Base-by-base conservation (phyloP, 495 filamentous ascomycete genomes). In the Penicillium manginii region DNA sequence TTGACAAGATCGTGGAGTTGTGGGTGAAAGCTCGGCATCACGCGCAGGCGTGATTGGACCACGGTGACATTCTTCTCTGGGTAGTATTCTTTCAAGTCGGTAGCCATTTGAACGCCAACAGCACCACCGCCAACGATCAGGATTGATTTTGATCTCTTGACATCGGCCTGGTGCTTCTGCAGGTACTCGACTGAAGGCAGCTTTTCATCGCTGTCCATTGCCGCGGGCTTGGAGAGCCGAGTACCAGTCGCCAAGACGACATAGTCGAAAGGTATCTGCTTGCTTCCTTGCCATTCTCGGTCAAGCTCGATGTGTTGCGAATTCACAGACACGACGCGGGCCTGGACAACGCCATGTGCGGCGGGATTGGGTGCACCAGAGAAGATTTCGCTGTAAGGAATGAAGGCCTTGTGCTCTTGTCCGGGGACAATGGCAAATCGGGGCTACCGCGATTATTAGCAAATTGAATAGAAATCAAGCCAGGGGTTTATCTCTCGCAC, bases 111-210 rank as follows among this genome's bases (percentile, higher is more conserved):
- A 0, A 88, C 78, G 1, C 85, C 85, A 0, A 85, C 84, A 4
- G 85, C 82, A 2, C 86, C 86, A 1, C 83, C 86, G 3, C 86
- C 86, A 1, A 86, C 78, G 18, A 88, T 76, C 5, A 82, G 71
- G 50, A 88, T 77, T 1, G 76, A 78, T 22, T 74, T 63, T 2
- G 81, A 63, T 5, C 56, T 40, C 50, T 76, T 71, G 2, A 75
- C 63, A 22, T 67, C 63, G 1, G 58, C 61, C 50, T 78, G 76
- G 57, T 78, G 76, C 4, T 64, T 71, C 39, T 75, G 73, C 5
- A 78, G 61, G 52, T 77, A 78, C 2, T 67, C 57, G 22, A 77
- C 70, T 0, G 73, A 78, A 19, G 60, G 78, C 1, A 48, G 49
- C 52, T 83, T 83, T 26, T 80, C 77, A 54, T 83, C 77, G 32